Evolutionary conservation across 2,329 filamentous ascomycete species (phyloP).

Genomic region (Colletotrichum kahawae): DNA sequence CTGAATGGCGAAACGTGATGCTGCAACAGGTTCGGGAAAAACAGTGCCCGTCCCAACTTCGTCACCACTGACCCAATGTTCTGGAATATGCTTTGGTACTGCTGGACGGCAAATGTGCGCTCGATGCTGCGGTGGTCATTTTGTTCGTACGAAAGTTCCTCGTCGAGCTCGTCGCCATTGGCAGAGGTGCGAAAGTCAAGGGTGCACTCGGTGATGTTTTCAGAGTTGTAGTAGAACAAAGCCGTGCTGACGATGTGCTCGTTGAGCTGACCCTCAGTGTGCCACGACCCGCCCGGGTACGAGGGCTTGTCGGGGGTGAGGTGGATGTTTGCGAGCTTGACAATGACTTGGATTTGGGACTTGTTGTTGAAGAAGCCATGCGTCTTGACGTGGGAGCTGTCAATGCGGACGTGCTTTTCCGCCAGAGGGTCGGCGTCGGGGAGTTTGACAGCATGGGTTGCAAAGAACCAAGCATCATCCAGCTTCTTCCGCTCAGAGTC

Average conservation of each 20-base stretch:
- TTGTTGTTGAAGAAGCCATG: background rate
- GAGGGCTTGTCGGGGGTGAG: constrained; percentile 60
- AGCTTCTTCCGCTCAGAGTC: background rate
- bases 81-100: constrained; percentile 33
- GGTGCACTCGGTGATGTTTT: constrained; percentile 60
- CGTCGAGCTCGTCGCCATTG: constrained; percentile 27
- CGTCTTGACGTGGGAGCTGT: background rate
- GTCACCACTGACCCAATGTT: constrained; percentile 53
- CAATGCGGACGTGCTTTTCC: background rate
- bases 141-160: constrained; percentile 33
- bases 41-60: constrained; percentile 50
- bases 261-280: constrained; percentile 60
- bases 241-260: constrained; percentile 69
- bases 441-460: background rate
- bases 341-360: constrained; percentile 60
- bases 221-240: constrained; percentile 63
- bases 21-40: constrained; percentile 61
- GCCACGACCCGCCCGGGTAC: constrained; percentile 59
- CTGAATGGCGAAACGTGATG: constrained; percentile 56
- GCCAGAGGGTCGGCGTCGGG: background rate
- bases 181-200: constrained; percentile 54
- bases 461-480: background rate
- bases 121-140: constrained; percentile 36
- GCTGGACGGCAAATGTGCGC: constrained; percentile 37
- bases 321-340: constrained; percentile 67